Base-by-base conservation (phyloP, 2,329 filamentous ascomycete species). In the Aspergillus japonicus region DNA sequence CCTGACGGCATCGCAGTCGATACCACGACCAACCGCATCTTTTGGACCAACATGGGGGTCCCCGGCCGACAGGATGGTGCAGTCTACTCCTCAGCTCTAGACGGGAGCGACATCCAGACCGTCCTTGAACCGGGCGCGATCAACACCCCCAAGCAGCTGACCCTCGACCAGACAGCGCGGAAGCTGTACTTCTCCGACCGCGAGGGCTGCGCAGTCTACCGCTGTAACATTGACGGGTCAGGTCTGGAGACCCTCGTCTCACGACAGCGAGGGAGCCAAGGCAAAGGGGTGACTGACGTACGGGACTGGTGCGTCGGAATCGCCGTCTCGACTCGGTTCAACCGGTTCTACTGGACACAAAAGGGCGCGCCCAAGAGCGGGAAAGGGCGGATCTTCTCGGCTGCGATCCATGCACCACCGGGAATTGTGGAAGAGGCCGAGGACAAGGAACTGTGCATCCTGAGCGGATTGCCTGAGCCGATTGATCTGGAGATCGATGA, bases 341-440 rank as follows among this genome's bases (percentile, higher is more conserved):
- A 78, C 14, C 77, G 79, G 47, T 75, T 87, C 50, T 87, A 83
- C 75, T 88, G 85, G 85, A 84, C 82, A 0, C 85, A 87, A 54
- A 87, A 87, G 65, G 85, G 85, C 0, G 72, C 76, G 0, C 77
- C 79, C 3, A 87, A 87, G 68, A 78, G 75, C 0, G 72, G 70
- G 1, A 67, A 77, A 47, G 85, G 85, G 0, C 76, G 80, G 3
- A 85, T 88, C 48, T 83, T 84, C 67, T 71, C 76, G 4, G 83
- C 85, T 0, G 68, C 72, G 16, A 71, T 85, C 0, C 67, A 77
- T 0, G 12, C 33, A 16, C 33, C 33, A 16, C 33, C 33, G 1
- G 33, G 33, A 4, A 6, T 16, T 35, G 33, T 35, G 33, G 11
- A 4, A 5, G 33, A 12, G 11, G 33, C 12, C 14, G 33, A 16